These are phyloP conservation scores for Trichoderma atroviride DNA, from an alignment of 2,329 filamentous ascomycete species.

Conservation along the genomic window DNA sequence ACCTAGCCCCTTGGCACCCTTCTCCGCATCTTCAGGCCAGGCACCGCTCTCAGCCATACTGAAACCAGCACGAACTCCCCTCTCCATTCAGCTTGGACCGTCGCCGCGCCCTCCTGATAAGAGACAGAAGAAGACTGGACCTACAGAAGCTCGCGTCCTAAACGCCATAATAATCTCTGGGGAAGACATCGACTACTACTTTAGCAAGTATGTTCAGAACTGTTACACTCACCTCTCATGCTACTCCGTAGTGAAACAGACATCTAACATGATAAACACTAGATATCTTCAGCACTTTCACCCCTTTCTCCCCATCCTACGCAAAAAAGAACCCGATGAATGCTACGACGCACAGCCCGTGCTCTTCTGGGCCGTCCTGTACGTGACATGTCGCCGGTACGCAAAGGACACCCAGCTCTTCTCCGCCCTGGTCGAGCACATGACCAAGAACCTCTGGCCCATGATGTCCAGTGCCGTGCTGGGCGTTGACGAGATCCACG, in stretches of 20 bases:
- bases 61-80: constrained; percentile 14
- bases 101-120: constrained; percentile 30
- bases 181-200: constrained; percentile 59
- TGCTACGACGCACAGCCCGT: constrained; percentile 52
- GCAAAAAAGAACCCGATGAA: constrained; percentile 53
- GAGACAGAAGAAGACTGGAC: constrained; percentile 33
- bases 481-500: constrained; percentile 53
- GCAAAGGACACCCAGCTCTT: constrained; percentile 47
- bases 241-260: neutral
- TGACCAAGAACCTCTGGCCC: constrained; percentile 51
- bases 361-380: constrained; percentile 60
- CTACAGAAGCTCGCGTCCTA: constrained; percentile 48
- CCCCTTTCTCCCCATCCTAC: constrained; percentile 55
- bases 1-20: constrained; percentile 36
- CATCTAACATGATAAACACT: neutral
- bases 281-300: constrained; percentile 58
- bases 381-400: constrained; percentile 54
- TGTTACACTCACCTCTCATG: neutral
- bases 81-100: constrained; percentile 34
- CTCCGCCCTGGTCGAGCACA: constrained; percentile 49
- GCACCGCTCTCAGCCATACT: constrained; percentile 26
- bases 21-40: constrained; percentile 32
- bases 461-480: constrained; percentile 48
- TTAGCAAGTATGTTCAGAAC: constrained; percentile 47
- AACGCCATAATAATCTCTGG: constrained; percentile 53